These are phyloP conservation scores for Yamadazyma sp. DNA, from an alignment of 805 yeast genomes.

Conservation along the genomic window DNA sequence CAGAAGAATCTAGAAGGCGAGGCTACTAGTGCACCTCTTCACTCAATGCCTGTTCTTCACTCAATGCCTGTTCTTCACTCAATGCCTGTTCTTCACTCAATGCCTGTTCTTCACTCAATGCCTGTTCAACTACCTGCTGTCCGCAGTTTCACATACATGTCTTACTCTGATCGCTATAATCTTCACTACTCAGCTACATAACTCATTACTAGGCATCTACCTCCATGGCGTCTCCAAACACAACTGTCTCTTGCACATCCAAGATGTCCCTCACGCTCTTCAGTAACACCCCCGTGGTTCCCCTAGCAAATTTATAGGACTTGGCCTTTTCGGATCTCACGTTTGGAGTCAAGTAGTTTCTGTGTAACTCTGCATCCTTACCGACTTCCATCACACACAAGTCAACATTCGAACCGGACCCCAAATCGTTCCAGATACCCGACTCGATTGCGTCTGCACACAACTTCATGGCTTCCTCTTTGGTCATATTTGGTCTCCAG, in stretches of 20 bases:
- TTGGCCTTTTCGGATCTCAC: slow-evolving; percentile 77
- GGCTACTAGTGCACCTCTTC: too few relatives aligned
- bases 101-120: too few relatives aligned
- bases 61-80: too few relatives aligned
- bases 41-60: too few relatives aligned
- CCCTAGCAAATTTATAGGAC: slow-evolving; percentile 83
- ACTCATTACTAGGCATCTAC: slow-evolving; percentile 35
- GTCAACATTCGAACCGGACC: slow-evolving; percentile 98
- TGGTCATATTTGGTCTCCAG: slow-evolving; percentile 77
- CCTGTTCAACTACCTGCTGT: too few relatives aligned
- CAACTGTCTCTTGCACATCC: slow-evolving; percentile 65
- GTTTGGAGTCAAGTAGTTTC: slow-evolving; percentile 92
- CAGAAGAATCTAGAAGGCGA: background rate
- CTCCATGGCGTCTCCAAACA: slow-evolving; percentile 44
- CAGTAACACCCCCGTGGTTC: slow-evolving; percentile 86
- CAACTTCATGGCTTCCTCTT: slow-evolving; percentile 86
- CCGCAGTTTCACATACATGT: too few relatives aligned
- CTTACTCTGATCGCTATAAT: background rate
- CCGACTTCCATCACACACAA: slow-evolving; percentile 95
- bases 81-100: too few relatives aligned
- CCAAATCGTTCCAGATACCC: slow-evolving; percentile 98
- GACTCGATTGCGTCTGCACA: slow-evolving; percentile 94
- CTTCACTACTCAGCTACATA: too few relatives aligned
- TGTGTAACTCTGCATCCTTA: slow-evolving; percentile 76
- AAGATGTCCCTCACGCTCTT: slow-evolving; percentile 64